Evolutionary conservation across 371 early-diverging fungal genomes (phyloP).

Genomic region (Smittium culicis): DNA sequence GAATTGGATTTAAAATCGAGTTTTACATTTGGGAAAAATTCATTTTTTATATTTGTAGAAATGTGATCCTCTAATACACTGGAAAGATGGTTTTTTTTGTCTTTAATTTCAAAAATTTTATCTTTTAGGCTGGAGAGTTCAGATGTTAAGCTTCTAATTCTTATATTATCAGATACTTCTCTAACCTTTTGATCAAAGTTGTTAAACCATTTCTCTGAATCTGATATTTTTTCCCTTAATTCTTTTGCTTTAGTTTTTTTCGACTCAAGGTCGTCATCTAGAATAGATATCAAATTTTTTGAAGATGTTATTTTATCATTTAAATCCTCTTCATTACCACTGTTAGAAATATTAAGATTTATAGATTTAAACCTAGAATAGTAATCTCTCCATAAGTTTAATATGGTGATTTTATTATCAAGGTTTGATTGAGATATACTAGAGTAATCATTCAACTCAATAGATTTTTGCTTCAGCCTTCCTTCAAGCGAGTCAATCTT

Average conservation of each 20-base stretch:
- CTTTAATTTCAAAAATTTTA: neutral
- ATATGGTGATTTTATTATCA: neutral
- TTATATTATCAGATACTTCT: constrained; percentile 5
- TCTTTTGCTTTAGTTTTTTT: neutral
- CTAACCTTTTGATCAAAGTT: constrained; percentile 1
- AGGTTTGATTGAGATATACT: neutral
- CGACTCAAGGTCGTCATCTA: neutral
- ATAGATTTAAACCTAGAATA: constrained; percentile 3
- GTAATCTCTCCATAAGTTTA: neutral
- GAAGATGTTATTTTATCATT: neutral
- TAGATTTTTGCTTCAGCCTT: neutral
- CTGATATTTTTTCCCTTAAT: neutral
- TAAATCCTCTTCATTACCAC: neutral
- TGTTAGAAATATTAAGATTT: neutral
- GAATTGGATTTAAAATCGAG: too few species aligned
- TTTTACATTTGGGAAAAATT: neutral
- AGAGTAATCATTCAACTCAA: neutral
- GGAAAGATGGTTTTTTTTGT: neutral
- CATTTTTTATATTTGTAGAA: neutral
- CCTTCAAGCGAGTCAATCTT: neutral
- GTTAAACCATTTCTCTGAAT: constrained; percentile 10
- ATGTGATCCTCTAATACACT: neutral
- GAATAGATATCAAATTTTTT: neutral
- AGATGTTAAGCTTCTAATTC: neutral
- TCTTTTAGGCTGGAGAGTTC: neutral